Conservation (phyloP, 352 stramenopile species). For the Pythium coloratum region DNA sequence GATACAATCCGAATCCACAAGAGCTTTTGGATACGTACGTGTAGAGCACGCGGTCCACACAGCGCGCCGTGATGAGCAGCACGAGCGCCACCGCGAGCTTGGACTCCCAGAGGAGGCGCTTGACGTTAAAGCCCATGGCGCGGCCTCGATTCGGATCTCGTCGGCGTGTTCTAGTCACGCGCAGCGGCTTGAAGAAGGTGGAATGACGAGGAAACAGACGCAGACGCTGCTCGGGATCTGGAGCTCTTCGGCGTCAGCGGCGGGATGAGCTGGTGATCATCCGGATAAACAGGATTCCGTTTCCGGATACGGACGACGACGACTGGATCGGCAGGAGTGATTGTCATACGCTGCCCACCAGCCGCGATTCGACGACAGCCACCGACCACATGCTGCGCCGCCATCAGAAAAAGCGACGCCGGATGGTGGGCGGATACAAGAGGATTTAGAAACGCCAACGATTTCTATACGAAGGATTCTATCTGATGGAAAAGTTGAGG, state of each 20-base stretch:
- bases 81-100: slow-evolving; percentile 80
- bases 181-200: background rate
- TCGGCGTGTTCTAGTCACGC: background rate
- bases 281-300: background rate
- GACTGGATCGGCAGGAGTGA: background rate
- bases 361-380: background rate
- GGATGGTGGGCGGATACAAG: slow-evolving; percentile 7
- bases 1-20: background rate
- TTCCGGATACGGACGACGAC: background rate
- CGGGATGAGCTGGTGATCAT: slow-evolving; percentile 4
- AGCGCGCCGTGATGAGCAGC: slow-evolving; percentile 75
- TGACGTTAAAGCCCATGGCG: slow-evolving; percentile 45
- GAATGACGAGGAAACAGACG: slow-evolving; percentile 3
- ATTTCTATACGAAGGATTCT: background rate
- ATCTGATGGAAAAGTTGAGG: slow-evolving; percentile 2
- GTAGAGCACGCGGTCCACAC: slow-evolving; percentile 83
- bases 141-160: background rate
- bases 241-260: background rate
- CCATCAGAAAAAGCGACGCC: slow-evolving; percentile 11
- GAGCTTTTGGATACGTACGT: slow-evolving; percentile 50
- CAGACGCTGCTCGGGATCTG: no score
- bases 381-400: background rate
- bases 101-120: slow-evolving; percentile 79
- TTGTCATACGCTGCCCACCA: background rate
- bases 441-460: slow-evolving; percentile 1